Conservation (phyloP, 805 yeast species). For the Kodamaea kaohsiungensis region DNA sequence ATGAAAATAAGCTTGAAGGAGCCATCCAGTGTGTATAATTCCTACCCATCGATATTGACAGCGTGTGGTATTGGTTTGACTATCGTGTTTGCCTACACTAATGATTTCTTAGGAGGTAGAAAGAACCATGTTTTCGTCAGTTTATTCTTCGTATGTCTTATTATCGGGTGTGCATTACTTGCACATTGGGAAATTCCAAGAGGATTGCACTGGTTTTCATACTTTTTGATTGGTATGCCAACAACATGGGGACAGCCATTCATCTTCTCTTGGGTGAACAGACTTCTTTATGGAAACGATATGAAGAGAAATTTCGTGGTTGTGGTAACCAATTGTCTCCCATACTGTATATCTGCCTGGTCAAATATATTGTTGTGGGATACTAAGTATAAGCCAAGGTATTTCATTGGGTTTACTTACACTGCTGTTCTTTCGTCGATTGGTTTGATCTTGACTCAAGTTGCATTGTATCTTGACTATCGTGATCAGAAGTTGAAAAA, state of each 20-base stretch:
- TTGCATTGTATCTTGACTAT: conserved; percentile 25
- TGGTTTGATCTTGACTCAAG: conserved; percentile 29
- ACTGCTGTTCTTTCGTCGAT: conserved; percentile 30
- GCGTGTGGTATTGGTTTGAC: conserved; percentile 40
- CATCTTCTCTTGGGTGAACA: conserved; percentile 58
- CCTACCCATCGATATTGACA: conserved; percentile 30
- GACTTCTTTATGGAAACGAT: conserved; percentile 44
- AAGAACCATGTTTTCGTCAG: conserved; percentile 38
- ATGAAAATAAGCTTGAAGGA: conserved; percentile 31
- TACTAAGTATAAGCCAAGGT: conserved; percentile 33
- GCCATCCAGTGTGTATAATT: conserved; percentile 32
- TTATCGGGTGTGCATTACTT: conserved; percentile 44
- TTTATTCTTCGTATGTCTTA: conserved; percentile 38
- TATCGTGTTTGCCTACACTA: conserved; percentile 31
- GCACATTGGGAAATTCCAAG: conserved; percentile 50
- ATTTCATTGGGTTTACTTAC: conserved; percentile 31
- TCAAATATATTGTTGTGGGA: conserved; percentile 44
- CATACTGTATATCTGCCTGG: conserved; percentile 41
- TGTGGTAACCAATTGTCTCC: conserved; percentile 39
- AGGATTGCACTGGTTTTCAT: conserved; percentile 52
- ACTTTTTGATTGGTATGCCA: conserved; percentile 49
- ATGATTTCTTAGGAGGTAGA: conserved; percentile 33
- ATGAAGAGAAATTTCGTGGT: conserved; percentile 40
- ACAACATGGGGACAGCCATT: conserved; percentile 56
- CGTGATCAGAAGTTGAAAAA: conserved; percentile 19